phyloP scores from a whole-genome alignment of 129 eudicot species.

The Flaveria ramosissima region DNA sequence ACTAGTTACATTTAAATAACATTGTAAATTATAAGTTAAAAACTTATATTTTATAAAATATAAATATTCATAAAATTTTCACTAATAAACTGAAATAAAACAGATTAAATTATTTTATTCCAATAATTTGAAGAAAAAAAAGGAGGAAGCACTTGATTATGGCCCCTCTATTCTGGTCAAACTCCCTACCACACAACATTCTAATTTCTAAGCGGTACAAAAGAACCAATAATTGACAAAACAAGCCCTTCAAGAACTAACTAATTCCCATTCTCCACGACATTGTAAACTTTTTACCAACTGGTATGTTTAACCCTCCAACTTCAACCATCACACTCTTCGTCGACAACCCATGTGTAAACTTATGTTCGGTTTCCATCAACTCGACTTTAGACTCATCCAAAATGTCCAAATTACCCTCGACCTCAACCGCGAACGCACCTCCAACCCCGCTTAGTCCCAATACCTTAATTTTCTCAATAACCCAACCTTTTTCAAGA shows the following conservation, averaged over 20 bases:
- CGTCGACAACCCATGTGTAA: constrained; percentile 32
- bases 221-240: constrained; percentile 11
- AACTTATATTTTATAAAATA: no score
- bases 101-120: not conserved
- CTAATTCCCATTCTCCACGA: constrained; percentile 81
- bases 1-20: no score
- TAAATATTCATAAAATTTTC: no score
- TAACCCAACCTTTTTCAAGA: constrained; percentile 63
- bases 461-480: constrained; percentile 67
- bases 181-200: constrained; percentile 1
- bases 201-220: constrained; percentile 22
- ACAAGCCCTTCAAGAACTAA: constrained; percentile 35
- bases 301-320: constrained; percentile 67
- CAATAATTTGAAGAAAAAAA: not conserved
- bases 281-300: constrained; percentile 79
- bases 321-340: constrained; percentile 78
- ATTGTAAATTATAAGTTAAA: no score
- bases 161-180: not conserved
- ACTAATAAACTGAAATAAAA: not conserved
- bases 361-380: constrained; percentile 42
- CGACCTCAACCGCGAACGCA: constrained; percentile 51
- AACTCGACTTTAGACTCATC: constrained; percentile 56
- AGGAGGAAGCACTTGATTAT: not conserved
- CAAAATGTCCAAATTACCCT: constrained; percentile 47
- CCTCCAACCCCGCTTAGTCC: constrained; percentile 60